Percentiles rank a stretch among this genome's conserved stretches.
Conservation (phyloP, 2,329 filamentous ascomycete species). For the Ophidiomyces ophidiicola region DNA sequence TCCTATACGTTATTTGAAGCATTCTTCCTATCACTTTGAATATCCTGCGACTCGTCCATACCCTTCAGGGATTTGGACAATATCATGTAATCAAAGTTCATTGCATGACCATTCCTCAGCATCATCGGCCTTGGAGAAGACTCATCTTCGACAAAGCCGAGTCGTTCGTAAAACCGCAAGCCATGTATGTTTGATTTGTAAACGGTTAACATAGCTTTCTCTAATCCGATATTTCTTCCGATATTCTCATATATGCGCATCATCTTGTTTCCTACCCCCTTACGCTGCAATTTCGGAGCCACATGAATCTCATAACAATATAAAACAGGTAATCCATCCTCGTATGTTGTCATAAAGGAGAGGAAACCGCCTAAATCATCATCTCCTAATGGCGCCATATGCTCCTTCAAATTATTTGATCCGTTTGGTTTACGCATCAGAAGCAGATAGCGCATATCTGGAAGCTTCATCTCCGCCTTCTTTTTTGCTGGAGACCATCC, state of each 20-base stretch:
- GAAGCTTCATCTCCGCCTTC: slow-evolving; percentile 45
- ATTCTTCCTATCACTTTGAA: background rate
- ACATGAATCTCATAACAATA: slow-evolving; percentile 55
- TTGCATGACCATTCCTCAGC: slow-evolving; percentile 39
- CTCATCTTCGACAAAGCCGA: slow-evolving; percentile 43
- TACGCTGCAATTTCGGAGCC: slow-evolving; percentile 31
- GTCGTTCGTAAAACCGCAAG: slow-evolving; percentile 37
- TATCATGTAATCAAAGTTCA: slow-evolving; percentile 42
- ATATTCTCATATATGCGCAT: slow-evolving; percentile 39
- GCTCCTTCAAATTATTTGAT: background rate
- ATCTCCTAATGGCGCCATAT: background rate
- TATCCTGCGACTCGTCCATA: slow-evolving; percentile 2
- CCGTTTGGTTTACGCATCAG: slow-evolving; percentile 22
- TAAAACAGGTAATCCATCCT: slow-evolving; percentile 44
- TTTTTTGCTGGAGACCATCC: slow-evolving; percentile 47
- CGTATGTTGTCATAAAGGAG: slow-evolving; percentile 47
- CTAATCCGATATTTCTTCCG: slow-evolving; percentile 36
- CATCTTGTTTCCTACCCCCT: slow-evolving; percentile 41
- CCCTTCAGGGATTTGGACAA: slow-evolving; percentile 36
- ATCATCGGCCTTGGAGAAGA: slow-evolving; percentile 40
- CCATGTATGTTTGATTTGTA: slow-evolving; percentile 42
- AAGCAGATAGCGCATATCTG: slow-evolving; percentile 48
- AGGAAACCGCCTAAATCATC: slow-evolving; percentile 31
- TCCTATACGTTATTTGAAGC: background rate
- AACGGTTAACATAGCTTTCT: slow-evolving; percentile 50